Conservation (phyloP, 495 filamentous ascomycete genomes). For the Penicillium chermesinum region DNA sequence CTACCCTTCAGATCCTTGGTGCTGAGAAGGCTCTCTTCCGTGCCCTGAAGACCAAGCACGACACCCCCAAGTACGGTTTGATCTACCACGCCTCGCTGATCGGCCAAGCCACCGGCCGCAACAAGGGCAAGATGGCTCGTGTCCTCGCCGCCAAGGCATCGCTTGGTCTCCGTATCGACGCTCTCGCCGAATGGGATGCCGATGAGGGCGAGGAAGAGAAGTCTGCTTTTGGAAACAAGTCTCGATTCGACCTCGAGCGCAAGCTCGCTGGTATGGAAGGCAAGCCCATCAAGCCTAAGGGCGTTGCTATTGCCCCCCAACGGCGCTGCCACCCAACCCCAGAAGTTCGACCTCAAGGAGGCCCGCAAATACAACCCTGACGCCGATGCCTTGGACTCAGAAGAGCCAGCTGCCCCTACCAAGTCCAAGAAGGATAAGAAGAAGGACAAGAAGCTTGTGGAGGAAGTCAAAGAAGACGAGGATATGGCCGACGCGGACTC, state of each 20-base stretch:
- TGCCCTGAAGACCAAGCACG: slow-evolving; percentile 97
- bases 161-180: slow-evolving; percentile 88
- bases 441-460: slow-evolving; percentile 47
- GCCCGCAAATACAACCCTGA: slow-evolving; percentile 94
- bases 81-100: slow-evolving; percentile 98
- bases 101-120: slow-evolving; percentile 91
- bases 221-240: slow-evolving; percentile 65
- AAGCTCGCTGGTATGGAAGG: slow-evolving; percentile 82
- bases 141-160: slow-evolving; percentile 91
- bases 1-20: slow-evolving; percentile 94
- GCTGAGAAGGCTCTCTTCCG: slow-evolving; percentile 99
- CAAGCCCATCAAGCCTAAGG: slow-evolving; percentile 75
- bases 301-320: slow-evolving; percentile 71
- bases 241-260: slow-evolving; percentile 76
- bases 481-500: slow-evolving; percentile 53
- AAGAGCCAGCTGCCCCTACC: slow-evolving; percentile 49
- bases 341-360: slow-evolving; percentile 90
- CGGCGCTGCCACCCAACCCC: slow-evolving; percentile 51
- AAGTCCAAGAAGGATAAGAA: slow-evolving; percentile 43
- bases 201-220: slow-evolving; percentile 84
- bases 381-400: slow-evolving; percentile 75
- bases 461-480: slow-evolving; percentile 47
- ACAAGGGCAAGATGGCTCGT: slow-evolving; percentile 99
- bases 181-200: slow-evolving; percentile 75
- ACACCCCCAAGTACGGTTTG: slow-evolving; percentile 98